Base-by-base conservation (phyloP, 139 green algal species). In the Coccomyxa sp. region DNA sequence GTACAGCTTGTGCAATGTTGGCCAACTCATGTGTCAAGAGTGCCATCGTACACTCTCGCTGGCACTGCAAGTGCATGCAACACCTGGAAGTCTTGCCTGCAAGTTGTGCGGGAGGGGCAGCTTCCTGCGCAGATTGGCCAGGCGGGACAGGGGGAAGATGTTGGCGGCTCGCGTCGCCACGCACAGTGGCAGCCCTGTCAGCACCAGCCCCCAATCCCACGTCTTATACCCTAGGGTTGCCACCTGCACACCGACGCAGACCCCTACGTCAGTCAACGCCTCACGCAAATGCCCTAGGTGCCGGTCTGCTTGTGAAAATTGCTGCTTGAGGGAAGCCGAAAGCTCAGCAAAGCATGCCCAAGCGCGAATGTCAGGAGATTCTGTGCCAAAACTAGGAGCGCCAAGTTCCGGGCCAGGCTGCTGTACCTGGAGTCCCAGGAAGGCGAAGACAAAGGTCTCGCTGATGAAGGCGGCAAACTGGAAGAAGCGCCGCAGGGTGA, bases 381-480 rank as follows among this genome's bases (percentile, higher is more conserved):
- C 2, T 64, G 50, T 22, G 6, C 68, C n/a, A 16, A 68, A n/a
- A 22, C 18, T 68, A n/a, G 16, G 54, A 68, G 54, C 16, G 18
- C 54, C 54, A 68, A 68, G 16, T 68, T 68, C 54, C 16, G 16
- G 54, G 54, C n/a, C n/a, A n/a, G n/a, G n/a, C n/a, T n/a, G 73
- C 33, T 16, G 70, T 8, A 89, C 81, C 82, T 93, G 89, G 54
- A 95, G 82, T 39, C 90, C 90, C 38, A 95, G 81, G 82, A 94
- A 94, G 16, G 86, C 90, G 78, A 95, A 95, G 37, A 94, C 84
- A 80, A 93, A 94, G 54, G 83, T 88, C 80, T 94, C 90, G 8
- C 68, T 86, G 37, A 92, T 50, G 71, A 93, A 94, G 36, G 90
- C 83, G 22, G 80, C 76, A 37, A 89, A 81, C 68, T 93, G 84